These are phyloP conservation scores for Leishmania gerbilli DNA, from an alignment of 208 protist species.

Conservation along the genomic window DNA sequence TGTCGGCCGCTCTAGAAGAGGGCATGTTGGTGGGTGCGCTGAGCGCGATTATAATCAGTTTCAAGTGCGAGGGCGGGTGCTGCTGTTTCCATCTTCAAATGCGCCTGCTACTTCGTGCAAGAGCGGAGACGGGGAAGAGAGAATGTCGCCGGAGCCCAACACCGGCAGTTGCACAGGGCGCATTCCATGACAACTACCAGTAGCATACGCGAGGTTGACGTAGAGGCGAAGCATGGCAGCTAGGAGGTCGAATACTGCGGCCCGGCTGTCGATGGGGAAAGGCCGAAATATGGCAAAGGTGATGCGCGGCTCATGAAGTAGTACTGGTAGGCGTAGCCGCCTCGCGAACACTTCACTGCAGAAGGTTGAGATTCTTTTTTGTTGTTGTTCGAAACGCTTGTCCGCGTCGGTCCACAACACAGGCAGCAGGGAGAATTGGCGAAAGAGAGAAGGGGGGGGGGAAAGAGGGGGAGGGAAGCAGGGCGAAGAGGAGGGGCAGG, in stretches of 20 bases:
- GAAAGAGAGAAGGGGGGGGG: background rate
- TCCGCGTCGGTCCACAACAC: background rate
- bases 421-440: background rate
- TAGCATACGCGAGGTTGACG: background rate
- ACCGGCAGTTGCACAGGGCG: background rate
- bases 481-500: background rate
- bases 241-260: background rate
- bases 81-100: background rate
- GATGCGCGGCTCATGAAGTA: background rate
- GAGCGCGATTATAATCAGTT: background rate
- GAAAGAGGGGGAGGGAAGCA: background rate
- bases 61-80: background rate
- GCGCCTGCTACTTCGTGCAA: background rate
- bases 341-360: background rate
- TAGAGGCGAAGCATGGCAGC: background rate
- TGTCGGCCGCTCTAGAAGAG: background rate
- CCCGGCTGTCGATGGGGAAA: background rate
- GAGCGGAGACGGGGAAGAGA: background rate
- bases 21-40: background rate
- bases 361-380: background rate
- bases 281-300: background rate
- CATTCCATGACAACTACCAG: background rate
- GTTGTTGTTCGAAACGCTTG: background rate
- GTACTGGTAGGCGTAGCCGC: background rate
- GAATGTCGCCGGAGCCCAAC: background rate